Evolutionary conservation across 495 filamentous ascomycete genomes (phyloP), one percentile per base, ranked within the genome.

Genomic region (Ramalina intermedia): DNA sequence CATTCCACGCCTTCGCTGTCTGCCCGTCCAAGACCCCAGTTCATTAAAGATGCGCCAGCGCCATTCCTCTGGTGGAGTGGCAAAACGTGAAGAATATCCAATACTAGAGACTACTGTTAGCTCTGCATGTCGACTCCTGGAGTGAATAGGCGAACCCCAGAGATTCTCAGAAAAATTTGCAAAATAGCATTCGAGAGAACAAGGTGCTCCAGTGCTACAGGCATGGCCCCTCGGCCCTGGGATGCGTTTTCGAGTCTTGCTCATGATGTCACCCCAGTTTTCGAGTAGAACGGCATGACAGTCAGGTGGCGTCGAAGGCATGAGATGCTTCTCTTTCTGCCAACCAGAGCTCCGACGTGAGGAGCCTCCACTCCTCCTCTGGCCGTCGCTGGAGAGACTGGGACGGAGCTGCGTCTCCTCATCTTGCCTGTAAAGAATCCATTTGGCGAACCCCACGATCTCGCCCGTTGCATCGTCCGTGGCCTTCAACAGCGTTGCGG

Each of bases 21-120:
- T 6, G 65, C 66, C 6, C 63, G 55, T 0, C 58, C 55, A 24
- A 71, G 52, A 16, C 69, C 72, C 66, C 65, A 73, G 44, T 62
- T 54, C 6, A 68, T 56, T 0, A 75, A 46, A 20, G 55, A 61
- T 0, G 60, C 56, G 1, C 63, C 72, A 0, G 67, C 56, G n/a
- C 67, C 64, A 1, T 54, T 57, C 6, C 70, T 67, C 41, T 73
- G 66, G 42, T 65, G 55, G 2, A 56, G 51, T 1, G 64, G 61
- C 16, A 66, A 55, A n/a, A 64, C 64, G 16, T 51, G 63, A 13
- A 69, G 40, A 4, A 68, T 55, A 13, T 66, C 60, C 37, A 69
- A 55, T 48, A 63, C 66, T 68, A 36, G 6, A 9, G 7, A 38
- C n/a, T n/a, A 3, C 6, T 4, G 26, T 42, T 11, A 43, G 14